Conservation (phyloP, 2,329 filamentous ascomycete species). For the Fusarium marasasianum region DNA sequence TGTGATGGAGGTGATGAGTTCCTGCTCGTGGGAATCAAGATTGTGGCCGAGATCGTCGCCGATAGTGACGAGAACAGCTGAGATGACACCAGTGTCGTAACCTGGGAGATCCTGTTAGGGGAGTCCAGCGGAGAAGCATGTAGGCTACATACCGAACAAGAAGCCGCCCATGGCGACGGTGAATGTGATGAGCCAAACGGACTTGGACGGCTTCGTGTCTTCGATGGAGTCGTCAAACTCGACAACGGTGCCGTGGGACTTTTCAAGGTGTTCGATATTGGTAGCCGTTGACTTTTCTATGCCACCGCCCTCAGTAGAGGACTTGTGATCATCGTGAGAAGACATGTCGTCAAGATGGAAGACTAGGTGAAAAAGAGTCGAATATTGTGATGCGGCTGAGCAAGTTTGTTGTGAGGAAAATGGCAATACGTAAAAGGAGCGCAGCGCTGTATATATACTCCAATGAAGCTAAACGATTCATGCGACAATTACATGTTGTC, state of each 20-base stretch:
- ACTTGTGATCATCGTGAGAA: background rate
- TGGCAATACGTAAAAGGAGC: background rate
- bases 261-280: conserved; percentile 31
- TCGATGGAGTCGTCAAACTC: conserved; percentile 32
- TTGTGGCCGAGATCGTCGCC: conserved; percentile 49
- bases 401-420: background rate
- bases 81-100: conserved; percentile 52
- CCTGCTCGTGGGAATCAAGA: conserved; percentile 55
- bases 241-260: background rate
- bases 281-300: background rate
- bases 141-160: conserved; percentile 43
- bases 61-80: conserved; percentile 42
- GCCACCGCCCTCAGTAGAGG: background rate
- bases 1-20: conserved; percentile 61
- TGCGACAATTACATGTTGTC: background rate
- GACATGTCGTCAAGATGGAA: background rate
- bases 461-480: background rate
- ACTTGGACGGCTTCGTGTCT: conserved; percentile 37
- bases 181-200: conserved; percentile 39
- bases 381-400: background rate
- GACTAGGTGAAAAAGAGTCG: background rate
- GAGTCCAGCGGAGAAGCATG: fast-evolving
- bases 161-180: conserved; percentile 49
- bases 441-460: background rate
- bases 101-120: background rate